phyloP scores from a whole-genome alignment of 768 basidiomycete species.

The Sarcodon aspratus region DNA sequence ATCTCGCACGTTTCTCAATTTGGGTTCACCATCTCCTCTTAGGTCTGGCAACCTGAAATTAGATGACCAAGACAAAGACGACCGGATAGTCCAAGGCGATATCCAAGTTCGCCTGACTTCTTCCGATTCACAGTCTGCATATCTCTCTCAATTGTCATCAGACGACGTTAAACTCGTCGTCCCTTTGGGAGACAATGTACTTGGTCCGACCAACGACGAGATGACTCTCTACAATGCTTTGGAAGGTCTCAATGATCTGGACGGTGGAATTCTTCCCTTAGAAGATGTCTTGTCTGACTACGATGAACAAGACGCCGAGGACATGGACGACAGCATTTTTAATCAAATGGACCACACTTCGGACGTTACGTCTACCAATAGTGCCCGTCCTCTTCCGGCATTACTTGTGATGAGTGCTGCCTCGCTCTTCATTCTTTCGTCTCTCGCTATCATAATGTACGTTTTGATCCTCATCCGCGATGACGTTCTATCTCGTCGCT shows the following conservation, averaged over 20 bases:
- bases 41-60: conserved; percentile 4
- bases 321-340: not conserved
- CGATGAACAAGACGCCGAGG: not conserved
- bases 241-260: conserved; percentile 9
- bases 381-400: too few relatives aligned
- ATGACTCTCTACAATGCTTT: conserved; percentile 14
- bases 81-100: conserved; percentile 9
- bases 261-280: conserved; percentile 6
- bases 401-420: too few relatives aligned
- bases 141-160: conserved; percentile 16
- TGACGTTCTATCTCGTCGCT: too few relatives aligned
- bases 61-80: conserved; percentile 9
- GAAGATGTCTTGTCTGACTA: not conserved
- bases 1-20: not conserved
- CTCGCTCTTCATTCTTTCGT: too few relatives aligned
- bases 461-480: too few relatives aligned
- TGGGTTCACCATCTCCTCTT: not conserved
- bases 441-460: too few relatives aligned
- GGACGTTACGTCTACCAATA: too few relatives aligned
- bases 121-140: conserved; percentile 17
- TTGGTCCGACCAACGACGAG: conserved; percentile 14
- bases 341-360: too few relatives aligned
- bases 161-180: conserved; percentile 19
- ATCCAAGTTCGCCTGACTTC: conserved; percentile 20
- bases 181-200: conserved; percentile 12